These are phyloP conservation scores for Delphinella strobiligena DNA, from an alignment of 2,329 filamentous ascomycete genomes.

Conservation along the genomic window DNA sequence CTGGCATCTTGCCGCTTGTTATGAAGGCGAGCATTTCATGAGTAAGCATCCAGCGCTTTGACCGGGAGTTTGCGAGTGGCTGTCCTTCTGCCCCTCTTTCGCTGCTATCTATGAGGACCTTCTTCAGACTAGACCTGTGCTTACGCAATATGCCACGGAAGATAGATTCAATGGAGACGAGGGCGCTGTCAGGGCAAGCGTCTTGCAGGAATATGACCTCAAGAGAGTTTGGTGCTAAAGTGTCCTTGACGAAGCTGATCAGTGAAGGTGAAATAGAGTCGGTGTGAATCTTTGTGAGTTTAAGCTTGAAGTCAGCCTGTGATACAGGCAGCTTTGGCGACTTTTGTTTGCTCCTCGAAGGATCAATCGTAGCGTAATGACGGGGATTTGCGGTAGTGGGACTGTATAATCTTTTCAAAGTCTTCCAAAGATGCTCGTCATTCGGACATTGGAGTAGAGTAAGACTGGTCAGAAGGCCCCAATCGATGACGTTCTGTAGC, in stretches of 20 bases:
- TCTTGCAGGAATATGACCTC: constrained; percentile 71
- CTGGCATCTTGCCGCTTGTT: constrained; percentile 63
- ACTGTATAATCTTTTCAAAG: constrained; percentile 40
- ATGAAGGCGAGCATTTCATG: constrained; percentile 60
- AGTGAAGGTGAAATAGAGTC: constrained; percentile 58
- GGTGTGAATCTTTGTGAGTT: constrained; percentile 62
- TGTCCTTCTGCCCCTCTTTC: constrained; percentile 37
- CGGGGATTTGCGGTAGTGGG: neutral
- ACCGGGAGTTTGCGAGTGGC: constrained; percentile 31
- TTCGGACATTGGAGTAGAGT: constrained; percentile 64
- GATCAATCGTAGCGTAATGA: neutral
- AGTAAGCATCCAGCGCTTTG: constrained; percentile 59
- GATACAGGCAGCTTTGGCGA: neutral
- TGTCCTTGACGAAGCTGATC: constrained; percentile 64
- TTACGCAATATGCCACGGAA: constrained; percentile 57
- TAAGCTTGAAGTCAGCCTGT: constrained; percentile 32
- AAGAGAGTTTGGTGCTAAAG: constrained; percentile 65
- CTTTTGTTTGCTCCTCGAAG: neutral
- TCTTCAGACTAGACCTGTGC: constrained; percentile 60
- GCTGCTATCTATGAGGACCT: constrained; percentile 62
- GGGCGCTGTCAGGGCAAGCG: constrained; percentile 39
- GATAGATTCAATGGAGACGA: constrained; percentile 56
- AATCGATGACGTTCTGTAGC: constrained; percentile 61
- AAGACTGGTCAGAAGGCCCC: constrained; percentile 57
- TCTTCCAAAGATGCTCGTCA: constrained; percentile 64